These are phyloP conservation scores for Cajanus cajan DNA, from an alignment of 306 rosid species.

Conservation along the genomic window DNA sequence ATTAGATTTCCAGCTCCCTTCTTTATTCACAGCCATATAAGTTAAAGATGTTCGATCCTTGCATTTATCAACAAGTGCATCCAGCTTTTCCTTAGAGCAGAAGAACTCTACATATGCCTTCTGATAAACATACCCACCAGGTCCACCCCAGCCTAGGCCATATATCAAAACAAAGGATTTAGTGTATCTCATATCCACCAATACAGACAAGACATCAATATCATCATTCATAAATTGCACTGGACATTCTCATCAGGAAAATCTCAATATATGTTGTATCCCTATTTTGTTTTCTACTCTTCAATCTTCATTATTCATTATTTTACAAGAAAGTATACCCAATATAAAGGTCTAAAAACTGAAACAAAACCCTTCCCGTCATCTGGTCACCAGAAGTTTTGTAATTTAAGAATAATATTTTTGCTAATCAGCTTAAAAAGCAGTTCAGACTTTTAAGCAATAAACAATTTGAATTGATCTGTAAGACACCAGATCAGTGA, in stretches of 20 bases:
- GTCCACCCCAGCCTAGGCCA: slow-evolving; percentile 91
- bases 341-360: not conserved
- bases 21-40: slow-evolving; percentile 83
- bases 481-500: not conserved
- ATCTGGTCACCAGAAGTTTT: not conserved
- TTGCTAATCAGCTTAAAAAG: not conserved
- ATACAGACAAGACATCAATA: not conserved
- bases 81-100: slow-evolving; percentile 81
- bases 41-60: slow-evolving; percentile 65
- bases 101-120: slow-evolving; percentile 96
- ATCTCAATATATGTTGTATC: not conserved
- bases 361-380: slow-evolving; percentile 9
- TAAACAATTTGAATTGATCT: not conserved
- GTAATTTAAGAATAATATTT: not conserved
- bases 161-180: slow-evolving; percentile 19
- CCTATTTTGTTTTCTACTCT: not conserved
- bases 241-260: slow-evolving; percentile 8
- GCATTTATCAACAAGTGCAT: slow-evolving; percentile 65
- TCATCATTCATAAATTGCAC: slow-evolving; percentile 19
- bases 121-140: slow-evolving; percentile 91
- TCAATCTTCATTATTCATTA: not conserved
- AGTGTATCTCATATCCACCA: slow-evolving; percentile 10
- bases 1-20: slow-evolving; percentile 74
- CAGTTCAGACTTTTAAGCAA: not conserved
- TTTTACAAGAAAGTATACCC: not conserved